Evolutionary conservation across 352 stramenopile species (phyloP), one percentile per base, ranked within the genome.

Genomic region (Phytophthora quininea): DNA sequence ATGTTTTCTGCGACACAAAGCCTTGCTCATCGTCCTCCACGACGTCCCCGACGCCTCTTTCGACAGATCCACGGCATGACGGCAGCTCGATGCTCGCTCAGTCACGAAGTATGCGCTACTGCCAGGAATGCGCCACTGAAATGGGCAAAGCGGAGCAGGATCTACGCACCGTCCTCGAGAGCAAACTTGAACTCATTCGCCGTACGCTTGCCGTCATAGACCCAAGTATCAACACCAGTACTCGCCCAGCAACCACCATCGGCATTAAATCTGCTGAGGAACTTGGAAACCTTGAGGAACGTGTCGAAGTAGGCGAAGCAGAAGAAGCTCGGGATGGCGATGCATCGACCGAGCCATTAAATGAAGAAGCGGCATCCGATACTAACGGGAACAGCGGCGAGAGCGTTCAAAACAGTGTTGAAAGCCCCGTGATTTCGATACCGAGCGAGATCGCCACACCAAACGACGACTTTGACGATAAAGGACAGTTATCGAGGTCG

Each of bases 1-100:
- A 89, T 50, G 77, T 93, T 38, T 92, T 89, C 60, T 93, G 86
- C 48, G 84, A 93, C 62, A 78, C 80, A 19, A 91, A 86, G n/a
- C 80, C 87, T 37, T 93, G 85, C 59, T 91, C 85, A 14, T 90
- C 81, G 15, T 74, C 76, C 29, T 71, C 69, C 10, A 57, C 64
- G 10, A 53, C 68, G 7, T 53, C 67, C 24, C 64, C 64, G 2
- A 51, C 50, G 15, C 31, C 54, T 52, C 50, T 29, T 49, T 47
- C 42, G 33, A 30, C 64, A 58, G 29, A 14, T 46, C 48, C 4
- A 31, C 31, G 19, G 19, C 11, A 48, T 43, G 2, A 66, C 53
- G 2, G 60, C 8, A 0, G 19, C 19, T 24, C 19, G 19, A 33
- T 42, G 40, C 38, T 73, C 8, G 24, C 31, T 31, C 67, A 63